phyloP scores from a whole-genome alignment of 2,329 filamentous ascomycete genomes.

The Fusarium graminum region DNA sequence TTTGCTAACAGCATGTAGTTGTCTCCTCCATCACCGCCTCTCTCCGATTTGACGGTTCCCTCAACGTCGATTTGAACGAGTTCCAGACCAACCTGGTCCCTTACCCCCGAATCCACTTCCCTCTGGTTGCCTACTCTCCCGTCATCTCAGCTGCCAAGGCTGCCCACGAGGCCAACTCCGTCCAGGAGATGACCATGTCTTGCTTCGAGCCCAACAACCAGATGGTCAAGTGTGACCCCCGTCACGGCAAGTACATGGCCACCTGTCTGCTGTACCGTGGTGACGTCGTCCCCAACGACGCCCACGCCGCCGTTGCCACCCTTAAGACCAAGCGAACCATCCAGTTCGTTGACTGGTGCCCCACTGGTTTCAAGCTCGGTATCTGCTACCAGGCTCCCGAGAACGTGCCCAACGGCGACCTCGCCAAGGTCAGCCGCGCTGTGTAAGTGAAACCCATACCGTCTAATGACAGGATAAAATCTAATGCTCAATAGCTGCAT shows the following conservation, averaged over 20 bases:
- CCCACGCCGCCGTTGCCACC: conserved; percentile 89
- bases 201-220: conserved; percentile 99
- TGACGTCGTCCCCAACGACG: conserved; percentile 97
- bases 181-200: conserved; percentile 97
- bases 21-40: conserved; percentile 99
- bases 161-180: conserved; percentile 96
- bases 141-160: conserved; percentile 96
- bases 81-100: conserved; percentile 99
- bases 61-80: conserved; percentile 99
- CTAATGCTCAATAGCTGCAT: conserved; percentile 76
- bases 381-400: conserved; percentile 99
- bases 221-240: conserved; percentile 99
- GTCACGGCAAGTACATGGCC: conserved; percentile 99
- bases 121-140: conserved; percentile 94
- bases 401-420: conserved; percentile 95
- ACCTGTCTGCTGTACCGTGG: conserved; percentile 98
- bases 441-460: conserved; percentile 75
- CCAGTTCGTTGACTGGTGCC: conserved; percentile 99
- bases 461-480: not conserved
- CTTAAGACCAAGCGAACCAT: conserved; percentile 99
- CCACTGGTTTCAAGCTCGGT: conserved; percentile 99
- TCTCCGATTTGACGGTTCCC: conserved; percentile 96
- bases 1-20: conserved; percentile 66
- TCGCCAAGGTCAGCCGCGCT: conserved; percentile 97
- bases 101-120: conserved; percentile 99